Base-by-base conservation (phyloP, 108 stramenopile species). In the Epithemia pelagica region DNA sequence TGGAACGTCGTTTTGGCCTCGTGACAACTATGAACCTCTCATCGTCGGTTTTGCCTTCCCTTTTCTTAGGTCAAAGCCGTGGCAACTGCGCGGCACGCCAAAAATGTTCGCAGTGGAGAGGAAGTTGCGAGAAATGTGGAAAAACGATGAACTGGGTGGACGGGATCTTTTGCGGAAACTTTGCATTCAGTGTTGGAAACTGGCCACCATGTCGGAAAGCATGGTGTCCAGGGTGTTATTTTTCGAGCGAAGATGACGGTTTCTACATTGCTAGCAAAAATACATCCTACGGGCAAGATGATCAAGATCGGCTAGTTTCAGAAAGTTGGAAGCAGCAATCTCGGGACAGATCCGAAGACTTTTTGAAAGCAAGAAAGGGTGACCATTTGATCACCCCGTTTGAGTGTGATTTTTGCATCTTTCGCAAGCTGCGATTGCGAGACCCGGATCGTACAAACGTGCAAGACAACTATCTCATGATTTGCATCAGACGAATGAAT, bases 201-300 rank as follows among this genome's bases (percentile, higher is more conserved):
- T n/a, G n/a, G 25, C n/a, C 58, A 32, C 26, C 58, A 30, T 68
- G 67, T 30, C 56, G 24, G 58, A 68, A 29, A 26, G 31, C 27
- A 3, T 68, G 67, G 67, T 59, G 58, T 68, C 22, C 22, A 5
- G 30, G 30, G 28, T 68, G 67, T 24, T 68, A 68, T 46, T 57
- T 19, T 19, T 26, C 46, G 19, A 52, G 53, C 7, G 22, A 22
- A 46, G 18, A 33, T 46, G 5, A 15, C 37, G 15, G 37, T n/a
- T 46, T 46, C 37, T 15, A 46, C 37, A 46, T 46, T 15, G 37
- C 37, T 10, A 15, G 37, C 10, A 5, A 46, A 46, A 5, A 46
- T 10, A 15, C 5, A 46, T 10, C 10, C 5, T 46, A 5, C 37
- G 15, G 10, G 15, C 10, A 5, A 10, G 15, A 5, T 10, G 37